These are phyloP conservation scores for Monocercomonoides exilis DNA, from an alignment of 78 protist genomes.

Conservation along the genomic window DNA sequence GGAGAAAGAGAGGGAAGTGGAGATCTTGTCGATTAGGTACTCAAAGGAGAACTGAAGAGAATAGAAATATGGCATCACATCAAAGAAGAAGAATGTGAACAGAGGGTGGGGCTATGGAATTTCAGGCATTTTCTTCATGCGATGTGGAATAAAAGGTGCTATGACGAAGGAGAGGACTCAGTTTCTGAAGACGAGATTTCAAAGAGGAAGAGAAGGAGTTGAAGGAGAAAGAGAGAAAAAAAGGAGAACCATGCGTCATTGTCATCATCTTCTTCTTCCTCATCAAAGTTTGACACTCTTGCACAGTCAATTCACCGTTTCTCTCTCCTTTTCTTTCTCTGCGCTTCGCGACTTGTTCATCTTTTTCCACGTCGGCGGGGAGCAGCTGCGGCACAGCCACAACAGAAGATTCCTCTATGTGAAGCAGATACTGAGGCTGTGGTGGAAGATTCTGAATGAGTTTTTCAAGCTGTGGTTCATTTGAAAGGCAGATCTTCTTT, in stretches of 20 bases:
- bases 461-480: slow-evolving; percentile 2
- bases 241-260: no score
- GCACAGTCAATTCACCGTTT: no score
- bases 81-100: neutral
- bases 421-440: neutral
- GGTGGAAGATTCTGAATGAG: neutral
- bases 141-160: no score
- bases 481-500: slow-evolving; percentile 22
- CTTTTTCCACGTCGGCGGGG: neutral
- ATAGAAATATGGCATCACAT: neutral
- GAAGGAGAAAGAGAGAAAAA: neutral
- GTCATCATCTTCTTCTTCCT: no score
- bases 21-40: slow-evolving; percentile 40
- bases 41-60: neutral
- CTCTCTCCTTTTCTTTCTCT: no score
- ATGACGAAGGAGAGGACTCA: no score
- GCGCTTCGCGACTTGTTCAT: neutral
- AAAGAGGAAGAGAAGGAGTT: neutral
- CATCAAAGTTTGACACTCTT: no score
- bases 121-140: neutral
- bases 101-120: neutral
- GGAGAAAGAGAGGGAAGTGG: slow-evolving; percentile 59
- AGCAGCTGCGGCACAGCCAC: neutral
- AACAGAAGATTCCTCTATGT: neutral
- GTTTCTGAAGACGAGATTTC: neutral